Conservation (phyloP, 371 early-diverging fungal genomes). For the Syncephalastrum sp. region DNA sequence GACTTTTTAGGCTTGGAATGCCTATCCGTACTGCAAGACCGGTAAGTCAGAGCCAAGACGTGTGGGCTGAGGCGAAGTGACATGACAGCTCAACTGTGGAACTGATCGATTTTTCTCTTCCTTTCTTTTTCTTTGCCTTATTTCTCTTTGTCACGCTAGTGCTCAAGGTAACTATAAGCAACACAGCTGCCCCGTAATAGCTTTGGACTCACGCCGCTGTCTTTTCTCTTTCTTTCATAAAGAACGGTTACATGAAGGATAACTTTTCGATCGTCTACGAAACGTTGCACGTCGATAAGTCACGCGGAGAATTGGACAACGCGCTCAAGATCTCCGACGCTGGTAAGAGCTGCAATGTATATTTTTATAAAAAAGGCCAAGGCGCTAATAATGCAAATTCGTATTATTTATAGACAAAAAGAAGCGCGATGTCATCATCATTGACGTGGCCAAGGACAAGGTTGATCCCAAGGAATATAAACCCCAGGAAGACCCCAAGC, state of each 20-base stretch:
- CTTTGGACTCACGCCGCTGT: neutral
- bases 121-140: neutral
- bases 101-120: neutral
- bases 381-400: neutral
- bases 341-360: constrained; percentile 12
- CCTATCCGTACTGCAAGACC: constrained; percentile 79
- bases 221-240: neutral
- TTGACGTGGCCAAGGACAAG: constrained; percentile 67
- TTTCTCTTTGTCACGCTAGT: constrained; percentile 9
- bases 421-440: constrained; percentile 59
- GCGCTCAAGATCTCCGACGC: constrained; percentile 44
- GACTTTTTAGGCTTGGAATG: constrained; percentile 71
- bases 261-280: constrained; percentile 73
- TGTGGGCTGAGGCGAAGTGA: too few species aligned
- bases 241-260: constrained; percentile 71
- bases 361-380: neutral
- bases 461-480: constrained; percentile 58
- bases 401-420: constrained; percentile 31
- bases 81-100: too few species aligned
- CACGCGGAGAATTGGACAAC: constrained; percentile 73
- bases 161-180: constrained; percentile 14
- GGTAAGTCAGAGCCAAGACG: constrained; percentile 38
- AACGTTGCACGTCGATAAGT: constrained; percentile 66
- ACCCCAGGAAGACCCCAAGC: constrained; percentile 63
- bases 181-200: neutral